Conservation (phyloP, 1,284 basidiomycete genomes). For the Rhodotorula sp. region DNA sequence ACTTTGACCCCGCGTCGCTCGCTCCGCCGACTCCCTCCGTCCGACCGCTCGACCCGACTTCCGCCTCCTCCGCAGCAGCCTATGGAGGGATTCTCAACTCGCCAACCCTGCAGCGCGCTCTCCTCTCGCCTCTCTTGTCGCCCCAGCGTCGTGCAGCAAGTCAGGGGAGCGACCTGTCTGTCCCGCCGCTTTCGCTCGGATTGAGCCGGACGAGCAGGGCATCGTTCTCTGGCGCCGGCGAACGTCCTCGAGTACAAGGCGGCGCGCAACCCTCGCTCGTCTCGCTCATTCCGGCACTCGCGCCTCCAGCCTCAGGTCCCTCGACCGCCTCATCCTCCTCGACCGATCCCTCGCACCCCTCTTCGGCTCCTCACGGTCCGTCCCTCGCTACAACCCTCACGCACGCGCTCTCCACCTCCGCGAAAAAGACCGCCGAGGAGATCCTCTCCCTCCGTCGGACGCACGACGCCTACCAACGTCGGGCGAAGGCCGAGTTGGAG, state of each 20-base stretch:
- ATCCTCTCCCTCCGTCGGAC: constrained; percentile 24
- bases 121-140: constrained; percentile 27
- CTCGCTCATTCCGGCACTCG: constrained; percentile 14
- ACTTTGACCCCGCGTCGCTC: constrained; percentile 26
- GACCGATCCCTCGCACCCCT: background rate
- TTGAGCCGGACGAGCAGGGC: constrained; percentile 15
- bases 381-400: constrained; percentile 10
- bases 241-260: background rate
- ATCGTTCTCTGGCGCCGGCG: constrained; percentile 14
- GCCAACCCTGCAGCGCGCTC: constrained; percentile 31
- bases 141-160: constrained; percentile 25
- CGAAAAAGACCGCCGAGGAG: constrained; percentile 31
- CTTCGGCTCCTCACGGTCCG: background rate
- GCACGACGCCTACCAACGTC: constrained; percentile 25
- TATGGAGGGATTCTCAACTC: constrained; percentile 19
- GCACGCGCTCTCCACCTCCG: background rate
- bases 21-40: constrained; percentile 25
- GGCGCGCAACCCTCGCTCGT: background rate
- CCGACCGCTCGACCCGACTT: constrained; percentile 1
- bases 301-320: background rate
- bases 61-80: background rate
- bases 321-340: background rate
- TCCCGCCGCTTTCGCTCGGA: constrained; percentile 28
- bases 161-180: constrained; percentile 18
- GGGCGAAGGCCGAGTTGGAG: constrained; percentile 28